A percentile compares a stretch with the other conserved stretches of the same genome.
Conservation (phyloP, 129 eudicot genomes). For the Tanacetum coccineum region DNA sequence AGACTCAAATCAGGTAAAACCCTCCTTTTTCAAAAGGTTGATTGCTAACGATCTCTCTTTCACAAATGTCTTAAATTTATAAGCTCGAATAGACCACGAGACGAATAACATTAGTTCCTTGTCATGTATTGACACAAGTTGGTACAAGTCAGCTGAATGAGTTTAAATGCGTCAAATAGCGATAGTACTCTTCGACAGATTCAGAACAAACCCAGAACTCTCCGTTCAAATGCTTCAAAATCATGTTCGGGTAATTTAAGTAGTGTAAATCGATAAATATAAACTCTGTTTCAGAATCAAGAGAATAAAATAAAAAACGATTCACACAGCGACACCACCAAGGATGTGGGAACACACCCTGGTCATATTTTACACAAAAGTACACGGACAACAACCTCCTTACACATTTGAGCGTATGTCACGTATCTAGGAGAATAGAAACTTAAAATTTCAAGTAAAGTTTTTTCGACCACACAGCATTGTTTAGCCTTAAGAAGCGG, state of each 20-base stretch:
- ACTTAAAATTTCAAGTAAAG: slow-evolving; percentile 24
- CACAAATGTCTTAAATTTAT: not conserved
- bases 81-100: too few species aligned
- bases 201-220: not conserved
- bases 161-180: too few species aligned
- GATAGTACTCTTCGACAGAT: too few species aligned
- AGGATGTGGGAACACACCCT: slow-evolving; percentile 16
- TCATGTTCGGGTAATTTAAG: not conserved
- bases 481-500: slow-evolving; percentile 10
- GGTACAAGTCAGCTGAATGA: slow-evolving; percentile 2
- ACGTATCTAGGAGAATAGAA: slow-evolving; percentile 17
- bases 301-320: not conserved
- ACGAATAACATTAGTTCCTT: too few species aligned
- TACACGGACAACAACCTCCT: slow-evolving; percentile 21
- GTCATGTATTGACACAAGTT: not conserved
- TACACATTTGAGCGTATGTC: slow-evolving; percentile 21
- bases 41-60: not conserved
- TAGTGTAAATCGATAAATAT: not conserved
- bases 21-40: not conserved
- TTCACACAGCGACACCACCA: slow-evolving; percentile 18
- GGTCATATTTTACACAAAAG: slow-evolving; percentile 32
- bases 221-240: not conserved
- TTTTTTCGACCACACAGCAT: slow-evolving; percentile 17
- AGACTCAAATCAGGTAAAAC: too few species aligned
- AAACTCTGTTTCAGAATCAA: slow-evolving; percentile 5